phyloP scores from a whole-genome alignment of 805 yeast genomes.

The Yarrowia porcina region DNA sequence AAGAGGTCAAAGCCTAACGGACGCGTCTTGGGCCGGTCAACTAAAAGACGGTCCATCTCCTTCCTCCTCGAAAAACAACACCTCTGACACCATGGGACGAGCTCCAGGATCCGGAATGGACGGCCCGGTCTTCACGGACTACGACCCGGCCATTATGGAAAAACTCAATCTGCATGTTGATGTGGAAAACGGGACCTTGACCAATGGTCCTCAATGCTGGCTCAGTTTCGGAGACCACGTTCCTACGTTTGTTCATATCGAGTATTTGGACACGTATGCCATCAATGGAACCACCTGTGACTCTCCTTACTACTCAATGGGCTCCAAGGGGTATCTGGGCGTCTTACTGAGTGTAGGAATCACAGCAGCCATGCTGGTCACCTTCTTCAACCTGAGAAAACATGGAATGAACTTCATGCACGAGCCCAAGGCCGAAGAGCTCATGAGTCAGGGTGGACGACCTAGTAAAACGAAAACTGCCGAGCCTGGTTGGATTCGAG shows the following conservation, averaged over 20 bases:
- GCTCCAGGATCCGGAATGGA: slow-evolving; percentile 25
- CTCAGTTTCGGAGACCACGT: slow-evolving; percentile 32
- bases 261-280: slow-evolving; percentile 19
- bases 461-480: slow-evolving; percentile 28
- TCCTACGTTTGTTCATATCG: slow-evolving; percentile 27
- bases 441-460: slow-evolving; percentile 10
- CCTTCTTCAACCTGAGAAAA: slow-evolving; percentile 34
- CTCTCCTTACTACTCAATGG: slow-evolving; percentile 31
- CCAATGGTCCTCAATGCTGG: slow-evolving; percentile 34
- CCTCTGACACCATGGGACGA: neutral
- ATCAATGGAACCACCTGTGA: slow-evolving; percentile 32
- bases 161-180: slow-evolving; percentile 31
- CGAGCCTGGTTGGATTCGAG: slow-evolving; percentile 30
- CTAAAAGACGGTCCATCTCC: neutral
- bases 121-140: slow-evolving; percentile 30
- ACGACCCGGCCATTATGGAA: slow-evolving; percentile 31
- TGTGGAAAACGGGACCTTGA: slow-evolving; percentile 34
- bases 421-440: slow-evolving; percentile 15
- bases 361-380: slow-evolving; percentile 30
- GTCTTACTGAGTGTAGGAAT: slow-evolving; percentile 31
- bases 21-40: neutral
- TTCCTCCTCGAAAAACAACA: neutral
- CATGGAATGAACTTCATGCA: slow-evolving; percentile 31
- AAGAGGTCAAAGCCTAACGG: neutral
- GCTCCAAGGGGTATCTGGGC: slow-evolving; percentile 34